Evolutionary conservation across 768 basidiomycete genomes (phyloP), one percentile per base, ranked within the genome.

Genomic region (Boletales sp.): DNA sequence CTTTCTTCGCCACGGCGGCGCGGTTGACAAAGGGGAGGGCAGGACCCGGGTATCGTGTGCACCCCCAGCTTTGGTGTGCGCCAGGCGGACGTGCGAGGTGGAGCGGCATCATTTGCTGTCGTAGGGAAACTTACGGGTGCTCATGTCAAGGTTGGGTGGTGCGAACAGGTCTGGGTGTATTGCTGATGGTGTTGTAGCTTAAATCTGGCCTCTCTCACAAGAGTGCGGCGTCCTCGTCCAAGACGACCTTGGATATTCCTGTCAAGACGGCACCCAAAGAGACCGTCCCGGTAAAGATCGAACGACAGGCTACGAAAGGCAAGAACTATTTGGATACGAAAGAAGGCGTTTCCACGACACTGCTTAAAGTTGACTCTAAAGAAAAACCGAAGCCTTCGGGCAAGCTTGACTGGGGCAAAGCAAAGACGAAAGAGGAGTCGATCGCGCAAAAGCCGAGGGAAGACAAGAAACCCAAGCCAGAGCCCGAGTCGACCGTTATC

Each of bases 341-440:
- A 40, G 58, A 58, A 24, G 58, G 59, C 15, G 51, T 51, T 21
- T 56, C 60, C 38, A 59, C 66, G 63, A 67, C 55, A 9, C 8
- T 62, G 30, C 37, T 47, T 8, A 56, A 52, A 36, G 40, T 32
- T 4, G 67, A 64, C 36, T 29, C 51, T 8, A 67, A 49, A 39
- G 64, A 61, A 59, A 72, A 60, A 43, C 55, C 68, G 0, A 72
- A 67, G 43, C 51, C 62, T 27, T 63, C 74, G 3, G 83, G 82
- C 5, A 82, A 79, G 58, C 71, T 85, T 7, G 79, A 84, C 55
- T 86, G 82, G 74, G 79, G 80, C 64, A 83, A 78, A 54, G 77
- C 78, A 24, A 79, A 79, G 60, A 55, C 69, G 10, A 81, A 80
- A 57, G 69, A 68, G 35, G 60, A 41, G 19, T 43, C 49, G 1